phyloP scores from a whole-genome alignment of 805 yeast species.

The Jamesozyma spencerorum region DNA sequence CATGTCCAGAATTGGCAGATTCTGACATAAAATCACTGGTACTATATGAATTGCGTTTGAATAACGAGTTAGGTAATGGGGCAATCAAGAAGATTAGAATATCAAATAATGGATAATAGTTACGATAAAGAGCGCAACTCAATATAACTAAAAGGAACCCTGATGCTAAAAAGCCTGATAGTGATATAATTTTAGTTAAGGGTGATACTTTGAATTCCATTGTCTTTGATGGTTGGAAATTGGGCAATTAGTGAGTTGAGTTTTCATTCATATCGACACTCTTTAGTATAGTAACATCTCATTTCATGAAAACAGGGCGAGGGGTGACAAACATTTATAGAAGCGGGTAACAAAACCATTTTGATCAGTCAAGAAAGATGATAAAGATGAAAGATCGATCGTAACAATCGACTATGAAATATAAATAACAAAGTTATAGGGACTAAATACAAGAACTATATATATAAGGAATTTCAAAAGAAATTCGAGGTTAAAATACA shows the following conservation, averaged over 20 bases:
- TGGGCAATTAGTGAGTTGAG: neutral
- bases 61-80: constrained; percentile 60
- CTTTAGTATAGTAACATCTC: no score
- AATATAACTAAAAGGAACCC: constrained; percentile 84
- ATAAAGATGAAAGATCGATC: neutral
- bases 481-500: neutral
- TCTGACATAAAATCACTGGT: constrained; percentile 59
- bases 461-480: constrained; percentile 1
- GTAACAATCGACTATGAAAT: neutral
- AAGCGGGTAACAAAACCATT: neutral
- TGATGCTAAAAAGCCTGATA: constrained; percentile 55
- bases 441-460: constrained; percentile 12
- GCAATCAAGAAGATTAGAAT: constrained; percentile 58
- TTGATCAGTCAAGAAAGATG: neutral
- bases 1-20: constrained; percentile 43
- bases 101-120: constrained; percentile 84
- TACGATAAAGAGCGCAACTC: constrained; percentile 79
- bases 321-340: no score
- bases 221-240: neutral
- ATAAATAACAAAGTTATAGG: constrained; percentile 1
- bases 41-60: constrained; percentile 36
- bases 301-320: no score
- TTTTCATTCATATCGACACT: no score
- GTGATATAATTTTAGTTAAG: constrained; percentile 27
- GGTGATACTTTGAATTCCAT: constrained; percentile 29